Percentiles rank a stretch among this genome's conserved stretches.
Evolutionary conservation across 441 rosid genomes (phyloP).

Genomic region (Hura crepitans): DNA sequence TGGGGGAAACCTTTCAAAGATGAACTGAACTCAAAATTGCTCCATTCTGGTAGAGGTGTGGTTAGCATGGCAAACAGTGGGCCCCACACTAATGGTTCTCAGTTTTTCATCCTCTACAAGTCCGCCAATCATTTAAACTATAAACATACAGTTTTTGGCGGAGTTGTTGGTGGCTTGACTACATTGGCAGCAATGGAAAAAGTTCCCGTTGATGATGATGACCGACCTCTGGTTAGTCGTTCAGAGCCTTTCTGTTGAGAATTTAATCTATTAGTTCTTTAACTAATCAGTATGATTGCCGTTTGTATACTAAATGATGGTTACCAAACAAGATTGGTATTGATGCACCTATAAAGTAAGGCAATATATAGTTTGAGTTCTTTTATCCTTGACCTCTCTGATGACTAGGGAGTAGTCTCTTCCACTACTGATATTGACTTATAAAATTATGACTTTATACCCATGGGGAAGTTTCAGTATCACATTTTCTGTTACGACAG

Average conservation of each 20-base stretch:
- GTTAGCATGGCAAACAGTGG: constrained; percentile 99
- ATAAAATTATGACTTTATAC: background rate
- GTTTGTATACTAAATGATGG: background rate
- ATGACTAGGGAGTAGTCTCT: background rate
- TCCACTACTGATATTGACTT: background rate
- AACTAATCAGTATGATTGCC: background rate
- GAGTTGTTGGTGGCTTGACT: constrained; percentile 84
- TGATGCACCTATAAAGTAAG: background rate
- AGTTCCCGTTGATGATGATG: constrained; percentile 74
- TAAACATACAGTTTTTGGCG: constrained; percentile 90
- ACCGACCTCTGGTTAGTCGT: constrained; percentile 66
- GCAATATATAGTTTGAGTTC: background rate
- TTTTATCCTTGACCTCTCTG: background rate
- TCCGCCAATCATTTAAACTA: constrained; percentile 89
- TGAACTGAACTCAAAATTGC: constrained; percentile 80
- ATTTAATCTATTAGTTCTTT: constrained; percentile 21
- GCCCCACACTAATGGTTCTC: constrained; percentile 94
- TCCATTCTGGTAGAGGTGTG: constrained; percentile 87
- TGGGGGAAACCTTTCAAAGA: constrained; percentile 97
- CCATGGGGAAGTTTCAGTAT: background rate
- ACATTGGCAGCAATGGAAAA: constrained; percentile 84
- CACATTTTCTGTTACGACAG: background rate
- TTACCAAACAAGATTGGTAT: background rate
- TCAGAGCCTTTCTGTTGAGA: constrained; percentile 29
- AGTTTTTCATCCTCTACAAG: constrained; percentile 92